Base-by-base conservation (phyloP, 768 basidiomycete species). In the Rhizopogon roseolus region DNA sequence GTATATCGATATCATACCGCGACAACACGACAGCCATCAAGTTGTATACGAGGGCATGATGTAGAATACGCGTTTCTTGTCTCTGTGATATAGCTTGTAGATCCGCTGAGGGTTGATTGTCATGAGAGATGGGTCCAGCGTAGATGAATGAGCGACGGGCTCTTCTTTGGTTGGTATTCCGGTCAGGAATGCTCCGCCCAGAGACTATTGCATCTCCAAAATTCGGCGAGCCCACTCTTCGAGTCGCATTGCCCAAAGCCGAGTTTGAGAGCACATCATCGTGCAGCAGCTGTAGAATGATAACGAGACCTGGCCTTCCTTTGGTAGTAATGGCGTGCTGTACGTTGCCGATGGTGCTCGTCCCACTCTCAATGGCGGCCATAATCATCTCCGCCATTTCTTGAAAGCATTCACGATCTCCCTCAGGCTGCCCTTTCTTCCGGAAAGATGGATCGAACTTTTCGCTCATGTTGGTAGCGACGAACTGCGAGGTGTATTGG, bases 131-230 rank as follows among this genome's bases (percentile, higher is more conserved):
- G 75, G 67, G 60, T 83, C 85, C 4, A 88, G 72, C 7, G 81
- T 84, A 4, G 85, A 86, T 6, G 84, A 77, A 38, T 86, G 81
- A 9, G 86, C 85, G 60, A 88, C 75, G 29, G 81, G 81, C 64
- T 88, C 86, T 64, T 88, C 87, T 60, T 89, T 86, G 1, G 86
- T 86, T 53, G 81, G 78, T 0, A 84, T 80, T 10, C 87, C 86
- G 53, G 68, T 76, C 57, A 77, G 73, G 69, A 89, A 87, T 3
- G 85, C 85, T 8, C 86, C 85, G 1, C 85, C 85, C 1, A 82
- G 81, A 51, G 80, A 79, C 46, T 22, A 76, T 82, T 2, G 86
- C 85, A 4, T 81, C 82, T 0, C 85, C 85, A 61, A 86, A 88
- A 64, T 85, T 88, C 28, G 87, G 76, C 11, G 87, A 65, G n/a